These are phyloP conservation scores for Diaporthe vexans DNA, from an alignment of 2,329 filamentous ascomycete species.

Conservation along the genomic window DNA sequence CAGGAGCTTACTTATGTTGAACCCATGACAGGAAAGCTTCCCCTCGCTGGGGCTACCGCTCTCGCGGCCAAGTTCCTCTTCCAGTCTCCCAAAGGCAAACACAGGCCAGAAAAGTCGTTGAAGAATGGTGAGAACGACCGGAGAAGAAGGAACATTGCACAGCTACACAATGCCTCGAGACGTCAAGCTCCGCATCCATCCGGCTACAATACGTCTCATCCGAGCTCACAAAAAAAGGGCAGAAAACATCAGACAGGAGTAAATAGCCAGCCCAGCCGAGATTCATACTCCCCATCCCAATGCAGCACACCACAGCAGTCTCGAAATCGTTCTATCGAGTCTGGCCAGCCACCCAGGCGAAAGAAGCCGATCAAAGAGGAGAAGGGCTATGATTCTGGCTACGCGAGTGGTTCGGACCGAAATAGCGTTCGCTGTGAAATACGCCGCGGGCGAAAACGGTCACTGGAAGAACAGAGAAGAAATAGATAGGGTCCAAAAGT, in stretches of 20 bases:
- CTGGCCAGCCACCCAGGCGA: not conserved
- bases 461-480: not conserved
- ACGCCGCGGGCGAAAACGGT: not conserved
- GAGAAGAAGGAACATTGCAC: not conserved
- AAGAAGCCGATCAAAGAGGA: constrained; percentile 3
- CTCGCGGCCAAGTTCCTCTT: constrained; percentile 23
- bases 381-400: constrained; percentile 34
- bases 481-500: not conserved
- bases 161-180: not conserved
- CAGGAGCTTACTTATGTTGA: not conserved
- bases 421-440: not conserved
- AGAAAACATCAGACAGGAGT: not conserved
- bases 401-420: constrained; percentile 4
- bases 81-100: not conserved
- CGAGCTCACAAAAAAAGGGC: not conserved
- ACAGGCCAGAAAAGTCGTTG: not conserved
- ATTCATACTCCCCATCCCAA: not conserved
- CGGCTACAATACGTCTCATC: not conserved
- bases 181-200: not conserved
- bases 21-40: constrained; percentile 22
- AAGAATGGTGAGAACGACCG: not conserved
- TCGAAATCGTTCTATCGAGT: not conserved
- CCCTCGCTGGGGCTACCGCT: constrained; percentile 13
- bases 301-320: not conserved
- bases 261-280: not conserved